Base-by-base conservation (phyloP, 1,284 basidiomycete genomes). In the Schizophyllum commune region DNA sequence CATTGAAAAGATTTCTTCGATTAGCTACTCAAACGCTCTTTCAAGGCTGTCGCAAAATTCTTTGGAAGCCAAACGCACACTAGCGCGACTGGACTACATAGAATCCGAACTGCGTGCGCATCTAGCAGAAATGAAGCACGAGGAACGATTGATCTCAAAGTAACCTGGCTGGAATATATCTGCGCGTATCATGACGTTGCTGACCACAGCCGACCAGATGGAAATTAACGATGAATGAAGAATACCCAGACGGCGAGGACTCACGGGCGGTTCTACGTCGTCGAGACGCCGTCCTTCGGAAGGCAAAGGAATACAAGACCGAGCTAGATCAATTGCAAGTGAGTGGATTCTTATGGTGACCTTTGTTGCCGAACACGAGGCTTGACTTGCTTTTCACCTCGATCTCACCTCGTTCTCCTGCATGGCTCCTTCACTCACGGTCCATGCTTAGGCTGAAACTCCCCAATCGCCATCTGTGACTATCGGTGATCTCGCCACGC, bases 231-330 rank as follows among this genome's bases (percentile, higher is more conserved):
- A 55, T 78, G 3, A 66, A 68, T 13, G 64, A 68, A 8, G 70
- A 72, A 1, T 62, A 69, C 1, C 60, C 68, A 9, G 58, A 61
- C 4, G 66, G 68, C 5, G 73, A 75, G 33, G 71, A 64, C 17
- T 61, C 72, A 1, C 63, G 69, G 1, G 69, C 66, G 9, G 61
- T 79, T 1, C 75, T 77, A 58, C 69, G 75, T 53, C 71, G 73
- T 4, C 76, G 75, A 63, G 74, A 77, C 17, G 70, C 70, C 8
- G 63, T 79, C 17, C 62, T 73, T 1, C 72, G 73, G 22, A 81
- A 78, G 62, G 78, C 77, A 0, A 79, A 77, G 61, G 79, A 80
- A 64, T 77, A 78, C 62, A 74, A 77, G 63, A 70, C 70, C 56
- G 73, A 77, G 55, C 70, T 80, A 1, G 75, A 75, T 33, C 56